A percentile compares a stretch with the other conserved stretches of the same genome.
phyloP scores from a whole-genome alignment of 192 early-diverging fungal genomes.

The Backusella australiensis region DNA sequence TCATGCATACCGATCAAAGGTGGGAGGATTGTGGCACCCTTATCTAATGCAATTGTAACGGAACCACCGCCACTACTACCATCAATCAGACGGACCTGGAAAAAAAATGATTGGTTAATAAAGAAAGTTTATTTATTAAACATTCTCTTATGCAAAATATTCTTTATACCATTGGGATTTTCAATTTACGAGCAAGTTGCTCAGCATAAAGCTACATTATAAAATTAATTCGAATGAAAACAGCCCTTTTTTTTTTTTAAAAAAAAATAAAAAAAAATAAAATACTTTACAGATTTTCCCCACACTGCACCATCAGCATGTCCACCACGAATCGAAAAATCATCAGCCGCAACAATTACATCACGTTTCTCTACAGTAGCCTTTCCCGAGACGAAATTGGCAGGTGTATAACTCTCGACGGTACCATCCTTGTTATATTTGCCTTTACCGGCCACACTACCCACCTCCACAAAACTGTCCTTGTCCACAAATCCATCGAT shows the following conservation, averaged over 20 bases:
- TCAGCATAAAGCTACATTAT: constrained; percentile 30
- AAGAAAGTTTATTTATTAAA: background rate
- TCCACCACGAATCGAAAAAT: constrained; percentile 40
- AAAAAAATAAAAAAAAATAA: background rate
- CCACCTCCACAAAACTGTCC: constrained; percentile 30
- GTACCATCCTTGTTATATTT: constrained; percentile 28
- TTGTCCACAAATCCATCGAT: constrained; percentile 32
- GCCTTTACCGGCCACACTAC: constrained; percentile 29
- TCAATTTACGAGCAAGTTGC: constrained; percentile 26
- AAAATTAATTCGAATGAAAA: background rate
- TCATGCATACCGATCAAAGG: constrained; percentile 38
- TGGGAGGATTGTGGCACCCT: constrained; percentile 25
- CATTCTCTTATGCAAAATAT: background rate
- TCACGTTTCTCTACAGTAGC: constrained; percentile 19
- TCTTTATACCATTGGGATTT: constrained; percentile 25
- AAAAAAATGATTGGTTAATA: background rate
- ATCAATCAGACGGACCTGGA: constrained; percentile 34
- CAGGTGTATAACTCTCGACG: constrained; percentile 11
- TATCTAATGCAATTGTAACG: constrained; percentile 23
- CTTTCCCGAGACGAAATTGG: constrained; percentile 31
- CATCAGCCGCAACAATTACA: constrained; percentile 35
- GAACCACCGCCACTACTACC: constrained; percentile 38
- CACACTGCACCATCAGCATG: constrained; percentile 40
- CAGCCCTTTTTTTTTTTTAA: background rate
- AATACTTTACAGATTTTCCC: constrained; percentile 30